Evolutionary conservation across 148 eudicot species (phyloP).

Genomic region (Silene latifolia): DNA sequence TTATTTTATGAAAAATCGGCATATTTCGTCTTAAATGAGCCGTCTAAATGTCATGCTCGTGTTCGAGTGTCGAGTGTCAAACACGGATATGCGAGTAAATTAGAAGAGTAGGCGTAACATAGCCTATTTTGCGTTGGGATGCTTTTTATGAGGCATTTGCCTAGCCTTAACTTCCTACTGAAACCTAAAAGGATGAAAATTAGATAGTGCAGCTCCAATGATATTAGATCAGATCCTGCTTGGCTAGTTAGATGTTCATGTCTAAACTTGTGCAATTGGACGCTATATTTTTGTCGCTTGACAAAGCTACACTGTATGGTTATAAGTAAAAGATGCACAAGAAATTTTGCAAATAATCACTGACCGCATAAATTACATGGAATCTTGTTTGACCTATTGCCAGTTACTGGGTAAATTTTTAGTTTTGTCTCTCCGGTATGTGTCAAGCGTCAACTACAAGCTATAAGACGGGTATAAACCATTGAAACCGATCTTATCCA

Average conservation of each 20-base stretch:
- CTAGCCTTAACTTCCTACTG: background rate
- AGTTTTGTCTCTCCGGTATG: background rate
- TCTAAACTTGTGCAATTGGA: background rate
- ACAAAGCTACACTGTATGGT: background rate
- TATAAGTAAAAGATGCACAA: background rate
- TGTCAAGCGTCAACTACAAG: background rate
- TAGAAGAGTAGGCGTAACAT: too few species aligned
- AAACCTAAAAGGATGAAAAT: background rate
- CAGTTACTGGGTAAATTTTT: background rate
- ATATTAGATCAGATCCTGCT: background rate
- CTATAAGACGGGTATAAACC: background rate
- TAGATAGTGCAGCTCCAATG: background rate
- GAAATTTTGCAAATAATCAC: too few species aligned
- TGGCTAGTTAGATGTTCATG: background rate
- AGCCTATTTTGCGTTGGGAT: background rate
- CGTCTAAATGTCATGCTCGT: too few species aligned
- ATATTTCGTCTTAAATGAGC: too few species aligned
- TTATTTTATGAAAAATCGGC: too few species aligned
- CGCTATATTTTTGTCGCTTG: background rate
- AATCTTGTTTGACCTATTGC: background rate
- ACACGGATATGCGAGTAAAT: too few species aligned
- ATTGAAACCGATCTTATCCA: background rate
- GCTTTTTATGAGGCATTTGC: background rate
- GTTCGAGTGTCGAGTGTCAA: too few species aligned
- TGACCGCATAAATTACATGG: background rate